Percentiles rank a stretch among this genome's conserved stretches.
phyloP scores from a whole-genome alignment of 2,329 filamentous ascomycete genomes.

The Fusarium redolens region DNA sequence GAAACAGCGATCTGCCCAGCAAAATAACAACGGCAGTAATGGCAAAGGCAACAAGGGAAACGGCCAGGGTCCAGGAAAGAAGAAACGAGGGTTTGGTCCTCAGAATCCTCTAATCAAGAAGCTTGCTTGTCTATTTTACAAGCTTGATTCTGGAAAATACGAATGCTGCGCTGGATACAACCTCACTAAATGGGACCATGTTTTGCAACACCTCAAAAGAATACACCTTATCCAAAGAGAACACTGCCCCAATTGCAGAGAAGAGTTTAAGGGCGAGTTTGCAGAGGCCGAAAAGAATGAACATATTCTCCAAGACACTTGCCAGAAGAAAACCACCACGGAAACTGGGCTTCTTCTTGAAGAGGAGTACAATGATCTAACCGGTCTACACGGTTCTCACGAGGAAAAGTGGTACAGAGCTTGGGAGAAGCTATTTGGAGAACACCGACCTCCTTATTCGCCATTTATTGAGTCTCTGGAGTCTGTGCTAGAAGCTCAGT shows the following conservation, averaged over 20 bases:
- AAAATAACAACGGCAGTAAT: rapidly evolving
- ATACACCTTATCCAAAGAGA: rapidly evolving
- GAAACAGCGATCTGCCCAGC: rapidly evolving
- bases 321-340: rapidly evolving
- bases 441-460: rapidly evolving
- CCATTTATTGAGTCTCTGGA: rapidly evolving
- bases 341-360: rapidly evolving
- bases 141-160: not conserved
- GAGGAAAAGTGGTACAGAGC: not conserved
- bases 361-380: rapidly evolving
- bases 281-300: not conserved
- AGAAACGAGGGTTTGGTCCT: rapidly evolving
- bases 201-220: not conserved
- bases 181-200: rapidly evolving
- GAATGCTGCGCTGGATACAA: not conserved
- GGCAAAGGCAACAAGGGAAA: not conserved
- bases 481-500: rapidly evolving
- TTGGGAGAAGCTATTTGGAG: not conserved
- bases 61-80: not conserved
- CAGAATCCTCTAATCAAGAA: not conserved
- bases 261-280: rapidly evolving
- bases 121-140: not conserved
- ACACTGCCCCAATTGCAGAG: not conserved
- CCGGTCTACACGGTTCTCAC: rapidly evolving
- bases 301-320: not conserved